Evolutionary conservation across 805 yeast genomes (phyloP).

Genomic region (Zygoascus tannicola): DNA sequence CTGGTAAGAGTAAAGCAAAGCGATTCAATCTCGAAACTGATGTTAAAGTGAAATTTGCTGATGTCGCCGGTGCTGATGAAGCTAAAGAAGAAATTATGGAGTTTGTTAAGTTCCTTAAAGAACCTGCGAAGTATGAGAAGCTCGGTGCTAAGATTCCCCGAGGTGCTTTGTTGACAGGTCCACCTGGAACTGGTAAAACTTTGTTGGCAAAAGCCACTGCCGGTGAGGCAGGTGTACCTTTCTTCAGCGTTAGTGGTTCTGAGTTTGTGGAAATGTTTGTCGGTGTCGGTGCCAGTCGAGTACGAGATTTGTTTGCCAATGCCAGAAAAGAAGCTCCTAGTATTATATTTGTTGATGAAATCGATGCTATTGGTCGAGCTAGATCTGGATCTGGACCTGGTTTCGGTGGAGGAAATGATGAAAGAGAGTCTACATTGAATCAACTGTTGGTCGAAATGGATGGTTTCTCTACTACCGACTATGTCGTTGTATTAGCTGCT

Average conservation of each 20-base stretch:
- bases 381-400: conserved; percentile 49
- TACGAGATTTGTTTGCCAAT: conserved; percentile 84
- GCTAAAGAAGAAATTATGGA: conserved; percentile 98
- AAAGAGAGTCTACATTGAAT: conserved; percentile 91
- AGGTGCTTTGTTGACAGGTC: conserved; percentile 95
- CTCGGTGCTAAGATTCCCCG: conserved; percentile 97
- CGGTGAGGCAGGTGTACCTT: conserved; percentile 98
- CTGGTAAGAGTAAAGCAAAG: conserved; percentile 88
- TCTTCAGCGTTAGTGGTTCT: conserved; percentile 90
- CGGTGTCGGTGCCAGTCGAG: conserved; percentile 98
- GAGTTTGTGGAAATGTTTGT: conserved; percentile 98
- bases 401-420: conserved; percentile 63
- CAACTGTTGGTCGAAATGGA: conserved; percentile 98
- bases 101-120: conserved; percentile 85
- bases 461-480: conserved; percentile 85
- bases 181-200: conserved; percentile 99
- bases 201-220: conserved; percentile 96
- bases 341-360: conserved; percentile 95
- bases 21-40: conserved; percentile 86
- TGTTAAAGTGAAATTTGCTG: conserved; percentile 78
- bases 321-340: conserved; percentile 94
- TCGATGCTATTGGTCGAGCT: conserved; percentile 98
- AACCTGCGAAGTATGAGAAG: conserved; percentile 82
- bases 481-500: conserved; percentile 95
- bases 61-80: conserved; percentile 96